Percentiles rank a stretch among this genome's conserved stretches.
Conservation (phyloP, 306 rosid species). For the Dryas alaskensis region DNA sequence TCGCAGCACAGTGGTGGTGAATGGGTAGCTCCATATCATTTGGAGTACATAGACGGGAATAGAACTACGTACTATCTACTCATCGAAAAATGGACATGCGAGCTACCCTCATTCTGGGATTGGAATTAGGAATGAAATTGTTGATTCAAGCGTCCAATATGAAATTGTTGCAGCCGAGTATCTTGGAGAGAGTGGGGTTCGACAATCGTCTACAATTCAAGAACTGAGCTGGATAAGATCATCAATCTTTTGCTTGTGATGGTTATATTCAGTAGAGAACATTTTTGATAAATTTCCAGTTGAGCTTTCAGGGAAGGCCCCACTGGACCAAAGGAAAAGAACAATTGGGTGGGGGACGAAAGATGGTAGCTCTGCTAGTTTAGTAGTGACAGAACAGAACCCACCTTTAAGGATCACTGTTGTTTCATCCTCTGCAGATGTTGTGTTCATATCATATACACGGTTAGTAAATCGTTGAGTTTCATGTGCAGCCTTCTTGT, state of each 20-base stretch:
- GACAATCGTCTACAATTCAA: conserved; percentile 44
- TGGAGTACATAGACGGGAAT: conserved; percentile 51
- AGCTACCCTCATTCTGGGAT: conserved; percentile 53
- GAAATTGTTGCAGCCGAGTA: conserved; percentile 52
- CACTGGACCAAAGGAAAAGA: conserved; percentile 64
- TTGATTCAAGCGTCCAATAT: conserved; percentile 46
- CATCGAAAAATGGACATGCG: conserved; percentile 53
- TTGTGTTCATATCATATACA: not conserved
- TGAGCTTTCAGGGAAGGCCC: conserved; percentile 60
- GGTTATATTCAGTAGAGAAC: conserved; percentile 28
- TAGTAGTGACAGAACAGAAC: not conserved
- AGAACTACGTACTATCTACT: conserved; percentile 49
- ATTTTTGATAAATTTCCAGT: conserved; percentile 39
- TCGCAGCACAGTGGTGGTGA: conserved; percentile 56
- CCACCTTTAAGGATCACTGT: not conserved
- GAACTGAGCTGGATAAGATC: conserved; percentile 40
- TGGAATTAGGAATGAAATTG: conserved; percentile 49
- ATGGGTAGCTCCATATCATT: conserved; percentile 52
- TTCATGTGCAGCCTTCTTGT: not conserved
- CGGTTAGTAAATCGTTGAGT: no score
- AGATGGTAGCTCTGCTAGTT: conserved; percentile 31
- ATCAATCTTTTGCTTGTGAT: conserved; percentile 33
- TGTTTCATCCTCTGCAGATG: not conserved
- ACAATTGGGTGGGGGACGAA: conserved; percentile 62
- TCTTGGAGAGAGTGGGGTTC: conserved; percentile 63